Conservation (phyloP, 306 rosid genomes). For the Oemleria cerasiformis region DNA sequence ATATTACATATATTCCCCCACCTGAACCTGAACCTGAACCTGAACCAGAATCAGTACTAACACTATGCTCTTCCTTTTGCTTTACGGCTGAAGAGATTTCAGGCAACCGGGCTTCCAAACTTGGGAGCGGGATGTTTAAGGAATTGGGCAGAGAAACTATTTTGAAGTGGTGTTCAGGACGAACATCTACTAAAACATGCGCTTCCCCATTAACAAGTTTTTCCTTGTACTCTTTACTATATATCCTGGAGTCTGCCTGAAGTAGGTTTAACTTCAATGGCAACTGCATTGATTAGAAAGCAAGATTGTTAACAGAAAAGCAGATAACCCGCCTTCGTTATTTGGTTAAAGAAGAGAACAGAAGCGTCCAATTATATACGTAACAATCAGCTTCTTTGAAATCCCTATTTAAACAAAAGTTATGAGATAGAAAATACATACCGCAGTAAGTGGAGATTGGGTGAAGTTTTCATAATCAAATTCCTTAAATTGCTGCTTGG, state of each 20-base stretch:
- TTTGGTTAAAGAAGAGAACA: background rate
- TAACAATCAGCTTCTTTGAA: background rate
- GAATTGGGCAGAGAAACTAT: slow-evolving; percentile 90
- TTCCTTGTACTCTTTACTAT: slow-evolving; percentile 60
- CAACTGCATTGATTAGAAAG: slow-evolving; percentile 47
- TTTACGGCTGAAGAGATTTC: slow-evolving; percentile 43
- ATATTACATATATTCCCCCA: slow-evolving; percentile 57
- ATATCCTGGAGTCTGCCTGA: slow-evolving; percentile 65
- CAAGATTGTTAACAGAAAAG: background rate
- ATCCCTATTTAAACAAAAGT: background rate
- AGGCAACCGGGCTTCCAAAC: slow-evolving; percentile 57
- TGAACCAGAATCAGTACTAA: background rate
- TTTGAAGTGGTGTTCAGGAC: slow-evolving; percentile 81
- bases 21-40: slow-evolving; percentile 18
- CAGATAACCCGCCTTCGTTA: background rate
- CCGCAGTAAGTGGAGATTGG: slow-evolving; percentile 70
- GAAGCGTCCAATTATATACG: background rate
- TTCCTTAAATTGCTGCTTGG: slow-evolving; percentile 54
- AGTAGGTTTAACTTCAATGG: slow-evolving; percentile 70
- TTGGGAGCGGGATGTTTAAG: slow-evolving; percentile 67
- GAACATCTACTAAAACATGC: slow-evolving; percentile 74
- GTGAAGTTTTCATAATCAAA: slow-evolving; percentile 89
- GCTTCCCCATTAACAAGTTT: slow-evolving; percentile 46
- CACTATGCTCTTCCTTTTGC: slow-evolving; percentile 23
- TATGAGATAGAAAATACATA: slow-evolving; percentile 13